Conservation (phyloP, 2,329 filamentous ascomycete genomes). For the Pyrenophora graminea region DNA sequence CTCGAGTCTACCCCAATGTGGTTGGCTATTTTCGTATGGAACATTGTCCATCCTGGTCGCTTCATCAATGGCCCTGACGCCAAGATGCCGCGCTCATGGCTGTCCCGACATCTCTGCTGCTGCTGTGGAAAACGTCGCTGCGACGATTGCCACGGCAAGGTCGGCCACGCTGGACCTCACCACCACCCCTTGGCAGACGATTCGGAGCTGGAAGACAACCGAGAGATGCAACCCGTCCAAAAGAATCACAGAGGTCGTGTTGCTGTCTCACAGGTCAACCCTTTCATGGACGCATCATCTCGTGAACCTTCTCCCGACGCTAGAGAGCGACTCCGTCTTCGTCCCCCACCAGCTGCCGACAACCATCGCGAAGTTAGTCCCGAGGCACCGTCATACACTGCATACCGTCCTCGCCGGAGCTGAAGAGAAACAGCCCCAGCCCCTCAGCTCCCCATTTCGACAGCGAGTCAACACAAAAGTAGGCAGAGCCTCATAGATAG, state of each 20-base stretch:
- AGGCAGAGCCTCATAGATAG: background rate
- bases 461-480: background rate
- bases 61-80: constrained; percentile 20
- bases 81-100: constrained; percentile 25
- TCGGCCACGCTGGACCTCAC: constrained; percentile 17
- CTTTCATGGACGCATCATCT: constrained; percentile 7
- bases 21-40: constrained; percentile 37
- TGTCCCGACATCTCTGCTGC: constrained; percentile 25
- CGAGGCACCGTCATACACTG: constrained; percentile 13
- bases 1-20: constrained; percentile 62
- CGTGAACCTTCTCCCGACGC: constrained; percentile 7
- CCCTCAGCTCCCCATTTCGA: background rate
- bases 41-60: constrained; percentile 17
- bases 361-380: constrained; percentile 12
- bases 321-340: constrained; percentile 11
- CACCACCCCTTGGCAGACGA: constrained; percentile 9
- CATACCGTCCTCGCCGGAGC: constrained; percentile 9
- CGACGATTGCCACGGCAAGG: constrained; percentile 19
- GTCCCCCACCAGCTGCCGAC: constrained; percentile 8
- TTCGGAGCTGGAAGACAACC: constrained; percentile 10
- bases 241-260: constrained; percentile 2
- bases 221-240: constrained; percentile 6
- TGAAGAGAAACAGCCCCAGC: constrained; percentile 2
- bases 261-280: constrained; percentile 1
- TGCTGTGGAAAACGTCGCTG: constrained; percentile 22